These are phyloP conservation scores for Scedosporium aurantiacum DNA, from an alignment of 2,329 filamentous ascomycete species.

Conservation along the genomic window DNA sequence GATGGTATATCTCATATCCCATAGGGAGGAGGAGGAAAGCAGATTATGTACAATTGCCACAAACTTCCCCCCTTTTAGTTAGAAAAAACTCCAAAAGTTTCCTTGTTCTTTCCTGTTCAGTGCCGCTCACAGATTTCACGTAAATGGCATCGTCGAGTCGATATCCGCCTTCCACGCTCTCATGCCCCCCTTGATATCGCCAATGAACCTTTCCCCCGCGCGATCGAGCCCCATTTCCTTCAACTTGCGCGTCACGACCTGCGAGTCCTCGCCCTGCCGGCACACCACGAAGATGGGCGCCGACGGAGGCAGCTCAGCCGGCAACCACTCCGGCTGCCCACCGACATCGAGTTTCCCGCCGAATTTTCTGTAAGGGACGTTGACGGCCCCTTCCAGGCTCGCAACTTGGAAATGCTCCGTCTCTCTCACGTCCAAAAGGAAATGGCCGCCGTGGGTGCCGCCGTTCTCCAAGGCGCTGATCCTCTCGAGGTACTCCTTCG, in stretches of 20 bases:
- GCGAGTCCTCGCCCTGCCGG: constrained; percentile 68
- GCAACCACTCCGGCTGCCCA: constrained; percentile 23
- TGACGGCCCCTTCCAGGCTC: constrained; percentile 63
- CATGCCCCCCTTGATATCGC: constrained; percentile 63
- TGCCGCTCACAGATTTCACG: constrained; percentile 20
- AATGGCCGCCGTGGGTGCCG: constrained; percentile 22
- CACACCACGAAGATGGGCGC: constrained; percentile 62
- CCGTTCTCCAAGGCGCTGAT: neutral
- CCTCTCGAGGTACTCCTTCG: constrained; percentile 39
- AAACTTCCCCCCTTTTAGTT: neutral
- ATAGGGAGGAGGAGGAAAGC: constrained; percentile 4
- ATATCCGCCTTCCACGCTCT: constrained; percentile 61
- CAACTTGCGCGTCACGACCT: constrained; percentile 54
- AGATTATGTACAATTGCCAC: constrained; percentile 14
- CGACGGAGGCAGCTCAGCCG: constrained; percentile 24
- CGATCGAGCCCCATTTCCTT: constrained; percentile 46
- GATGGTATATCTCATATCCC: neutral
- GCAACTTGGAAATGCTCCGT: constrained; percentile 76
- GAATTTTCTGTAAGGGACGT: constrained; percentile 48
- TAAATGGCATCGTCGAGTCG: constrained; percentile 45
- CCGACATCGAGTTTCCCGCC: constrained; percentile 26
- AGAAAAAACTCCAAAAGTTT: neutral
- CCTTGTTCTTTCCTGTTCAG: neutral
- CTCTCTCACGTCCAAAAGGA: constrained; percentile 76
- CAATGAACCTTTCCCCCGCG: constrained; percentile 47